A percentile compares a stretch with the other conserved stretches of the same genome.
Evolutionary conservation across 768 basidiomycete genomes (phyloP).

Genomic region (Hericium coralloides): DNA sequence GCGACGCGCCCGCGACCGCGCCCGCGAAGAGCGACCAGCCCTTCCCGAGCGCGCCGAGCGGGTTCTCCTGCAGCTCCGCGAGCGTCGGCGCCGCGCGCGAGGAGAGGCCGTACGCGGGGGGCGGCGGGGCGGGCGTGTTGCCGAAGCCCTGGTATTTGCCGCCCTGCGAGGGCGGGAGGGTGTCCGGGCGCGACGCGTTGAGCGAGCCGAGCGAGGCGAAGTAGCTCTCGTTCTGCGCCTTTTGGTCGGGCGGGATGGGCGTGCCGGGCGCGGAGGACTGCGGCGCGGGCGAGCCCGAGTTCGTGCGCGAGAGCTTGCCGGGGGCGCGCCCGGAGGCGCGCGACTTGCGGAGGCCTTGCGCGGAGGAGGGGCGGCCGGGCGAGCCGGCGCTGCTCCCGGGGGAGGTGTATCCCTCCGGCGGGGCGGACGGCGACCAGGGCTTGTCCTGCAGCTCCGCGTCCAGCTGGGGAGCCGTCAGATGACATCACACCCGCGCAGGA

Average conservation of each 20-base stretch:
- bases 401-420: slow-evolving; percentile 39
- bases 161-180: slow-evolving; percentile 89
- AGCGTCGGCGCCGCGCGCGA: slow-evolving; percentile 75
- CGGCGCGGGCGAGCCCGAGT: slow-evolving; percentile 46
- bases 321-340: slow-evolving; percentile 57
- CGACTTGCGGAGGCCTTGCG: slow-evolving; percentile 83
- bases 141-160: slow-evolving; percentile 93
- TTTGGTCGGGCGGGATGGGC: slow-evolving; percentile 47
- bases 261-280: slow-evolving; percentile 23
- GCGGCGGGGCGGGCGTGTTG: slow-evolving; percentile 58
- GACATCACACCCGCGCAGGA: background rate
- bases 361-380: slow-evolving; percentile 58
- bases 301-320: slow-evolving; percentile 38
- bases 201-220: slow-evolving; percentile 75
- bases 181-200: slow-evolving; percentile 70
- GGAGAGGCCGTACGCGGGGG: slow-evolving; percentile 65
- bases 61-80: slow-evolving; percentile 79
- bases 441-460: slow-evolving; percentile 67
- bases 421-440: slow-evolving; percentile 69
- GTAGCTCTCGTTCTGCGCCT: slow-evolving; percentile 77
- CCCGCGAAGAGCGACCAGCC: slow-evolving; percentile 95
- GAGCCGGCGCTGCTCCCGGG: slow-evolving; percentile 27
- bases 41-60: slow-evolving; percentile 77
- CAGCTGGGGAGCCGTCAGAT: slow-evolving; percentile 39
- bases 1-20: slow-evolving; percentile 71